These are phyloP conservation scores for Talaromyces trachyspermus DNA, from an alignment of 495 filamentous ascomycete genomes.

Conservation along the genomic window DNA sequence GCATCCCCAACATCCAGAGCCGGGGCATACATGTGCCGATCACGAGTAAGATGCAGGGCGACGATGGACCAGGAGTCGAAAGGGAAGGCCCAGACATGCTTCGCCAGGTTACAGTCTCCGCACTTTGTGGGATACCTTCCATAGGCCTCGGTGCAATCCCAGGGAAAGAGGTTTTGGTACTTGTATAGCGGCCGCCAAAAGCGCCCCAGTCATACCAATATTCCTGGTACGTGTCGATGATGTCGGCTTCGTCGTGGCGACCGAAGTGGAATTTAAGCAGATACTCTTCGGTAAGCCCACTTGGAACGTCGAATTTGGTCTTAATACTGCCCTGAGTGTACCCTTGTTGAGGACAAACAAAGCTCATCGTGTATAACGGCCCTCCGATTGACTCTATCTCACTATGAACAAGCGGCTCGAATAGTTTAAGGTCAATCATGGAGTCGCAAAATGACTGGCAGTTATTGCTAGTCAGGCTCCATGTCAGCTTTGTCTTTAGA, in stretches of 20 bases:
- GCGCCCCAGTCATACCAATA: constrained; percentile 41
- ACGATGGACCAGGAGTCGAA: constrained; percentile 38
- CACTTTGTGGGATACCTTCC: constrained; percentile 23
- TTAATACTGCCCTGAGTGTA: constrained; percentile 8
- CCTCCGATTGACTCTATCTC: constrained; percentile 2
- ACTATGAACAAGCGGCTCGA: constrained; percentile 23
- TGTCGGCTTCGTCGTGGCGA: constrained; percentile 27
- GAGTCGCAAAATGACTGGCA: constrained; percentile 27
- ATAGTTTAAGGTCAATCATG: constrained; percentile 22
- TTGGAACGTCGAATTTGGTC: constrained; percentile 31
- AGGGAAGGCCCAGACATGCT: constrained; percentile 37
- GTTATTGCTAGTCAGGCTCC: constrained; percentile 22
- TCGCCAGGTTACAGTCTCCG: constrained; percentile 31
- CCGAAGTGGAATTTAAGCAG: constrained; percentile 25
- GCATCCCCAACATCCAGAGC: not conserved
- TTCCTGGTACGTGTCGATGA: constrained; percentile 32
- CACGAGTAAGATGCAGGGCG: constrained; percentile 25
- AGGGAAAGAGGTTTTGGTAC: constrained; percentile 32
- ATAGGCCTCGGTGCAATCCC: constrained; percentile 40
- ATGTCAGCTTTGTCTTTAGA: constrained; percentile 13
- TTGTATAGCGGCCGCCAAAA: constrained; percentile 27
- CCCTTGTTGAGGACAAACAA: constrained; percentile 19
- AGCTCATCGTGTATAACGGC: constrained; percentile 30
- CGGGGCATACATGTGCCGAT: constrained; percentile 21
- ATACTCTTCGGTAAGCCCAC: constrained; percentile 35